These are phyloP conservation scores for Furcasterigmium sp. DNA, from an alignment of 2,329 filamentous ascomycete species.

Conservation along the genomic window DNA sequence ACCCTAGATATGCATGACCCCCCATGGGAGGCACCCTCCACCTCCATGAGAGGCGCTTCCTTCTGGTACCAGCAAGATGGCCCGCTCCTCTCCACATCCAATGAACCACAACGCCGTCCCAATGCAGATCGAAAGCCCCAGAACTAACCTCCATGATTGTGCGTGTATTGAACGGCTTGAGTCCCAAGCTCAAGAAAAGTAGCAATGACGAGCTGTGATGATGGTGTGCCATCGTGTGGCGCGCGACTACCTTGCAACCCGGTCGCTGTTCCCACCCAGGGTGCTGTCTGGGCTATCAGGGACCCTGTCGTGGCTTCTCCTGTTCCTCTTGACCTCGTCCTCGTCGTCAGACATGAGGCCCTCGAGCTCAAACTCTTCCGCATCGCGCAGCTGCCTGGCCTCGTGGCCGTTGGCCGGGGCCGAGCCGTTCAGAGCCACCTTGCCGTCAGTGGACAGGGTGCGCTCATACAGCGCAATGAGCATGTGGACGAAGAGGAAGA, in stretches of 20 bases:
- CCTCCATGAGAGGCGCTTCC: no score
- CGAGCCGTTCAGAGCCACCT: constrained; percentile 29
- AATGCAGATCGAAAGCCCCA: neutral
- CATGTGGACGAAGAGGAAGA: constrained; percentile 88
- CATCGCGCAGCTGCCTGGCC: constrained; percentile 58
- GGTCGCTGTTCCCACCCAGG: constrained; percentile 38
- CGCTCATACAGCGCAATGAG: constrained; percentile 80
- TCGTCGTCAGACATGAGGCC: constrained; percentile 84
- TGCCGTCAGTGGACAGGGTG: constrained; percentile 30
- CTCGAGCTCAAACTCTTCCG: constrained; percentile 90
- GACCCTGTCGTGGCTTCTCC: constrained; percentile 22
- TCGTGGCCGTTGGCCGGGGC: neutral
- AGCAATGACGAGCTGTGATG: no score
- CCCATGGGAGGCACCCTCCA: no score
- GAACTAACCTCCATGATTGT: no score
- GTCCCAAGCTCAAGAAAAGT: no score
- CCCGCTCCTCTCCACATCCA: neutral
- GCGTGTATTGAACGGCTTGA: no score
- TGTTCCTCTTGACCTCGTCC: constrained; percentile 26
- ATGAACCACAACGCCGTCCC: neutral
- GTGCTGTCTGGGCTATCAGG: constrained; percentile 38
- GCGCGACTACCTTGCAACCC: constrained; percentile 15
- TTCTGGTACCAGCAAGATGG: no score
- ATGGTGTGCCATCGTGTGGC: no score
- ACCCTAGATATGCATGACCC: no score